Evolutionary conservation across 257 asterid genomes (phyloP).

Genomic region (Forsythia suspensa): DNA sequence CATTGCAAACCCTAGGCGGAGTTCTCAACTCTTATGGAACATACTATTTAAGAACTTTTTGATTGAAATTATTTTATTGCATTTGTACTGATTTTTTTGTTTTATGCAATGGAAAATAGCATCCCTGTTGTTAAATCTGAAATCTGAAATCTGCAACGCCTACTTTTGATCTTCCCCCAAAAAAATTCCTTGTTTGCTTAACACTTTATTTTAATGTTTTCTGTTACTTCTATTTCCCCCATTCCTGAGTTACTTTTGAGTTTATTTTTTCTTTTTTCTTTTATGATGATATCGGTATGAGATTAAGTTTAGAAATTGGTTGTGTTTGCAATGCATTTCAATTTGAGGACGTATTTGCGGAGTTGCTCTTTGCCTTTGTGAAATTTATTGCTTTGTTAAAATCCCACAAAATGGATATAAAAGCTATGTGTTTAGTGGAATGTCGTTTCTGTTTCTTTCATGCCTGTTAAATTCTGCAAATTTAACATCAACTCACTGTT

Average conservation of each 20-base stretch:
- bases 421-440: not conserved
- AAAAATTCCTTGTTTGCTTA: not conserved
- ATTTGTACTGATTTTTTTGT: not conserved
- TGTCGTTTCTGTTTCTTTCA: not conserved
- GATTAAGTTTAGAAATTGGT: not conserved
- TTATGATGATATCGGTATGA: not conserved
- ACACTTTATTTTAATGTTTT: not conserved
- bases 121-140: not conserved
- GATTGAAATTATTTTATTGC: not conserved
- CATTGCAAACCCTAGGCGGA: constrained; percentile 23
- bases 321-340: not conserved
- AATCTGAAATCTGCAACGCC: not conserved
- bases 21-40: not conserved
- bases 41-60: constrained; percentile 8
- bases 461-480: not conserved
- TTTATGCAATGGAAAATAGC: not conserved
- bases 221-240: not conserved
- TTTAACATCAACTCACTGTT: not conserved
- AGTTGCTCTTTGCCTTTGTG: constrained; percentile 11
- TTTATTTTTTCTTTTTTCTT: not conserved
- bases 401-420: not conserved
- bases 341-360: not conserved
- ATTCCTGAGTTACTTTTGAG: not conserved
- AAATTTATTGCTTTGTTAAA: not conserved
- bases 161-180: not conserved